Conservation (phyloP, 305 asterid genomes). For the Coffea humblotiana region DNA sequence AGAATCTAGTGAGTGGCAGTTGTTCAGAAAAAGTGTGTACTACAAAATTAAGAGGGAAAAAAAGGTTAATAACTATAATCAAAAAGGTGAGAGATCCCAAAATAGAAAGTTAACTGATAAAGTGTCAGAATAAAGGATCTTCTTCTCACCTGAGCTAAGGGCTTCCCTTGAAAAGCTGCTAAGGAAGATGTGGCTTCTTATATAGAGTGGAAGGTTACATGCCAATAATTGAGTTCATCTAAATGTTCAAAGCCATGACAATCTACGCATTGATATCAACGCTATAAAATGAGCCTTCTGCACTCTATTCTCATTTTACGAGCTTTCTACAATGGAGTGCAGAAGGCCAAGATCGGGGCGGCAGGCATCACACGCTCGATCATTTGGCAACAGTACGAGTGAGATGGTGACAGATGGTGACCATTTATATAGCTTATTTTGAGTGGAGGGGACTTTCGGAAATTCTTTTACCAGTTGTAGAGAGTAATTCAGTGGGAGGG, state of each 20-base stretch:
- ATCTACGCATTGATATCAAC: background rate
- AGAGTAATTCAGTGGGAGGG: too few relatives aligned
- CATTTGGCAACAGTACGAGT: too few relatives aligned
- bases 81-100: background rate
- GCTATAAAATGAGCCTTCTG: slow-evolving; percentile 12
- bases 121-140: background rate
- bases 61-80: background rate
- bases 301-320: background rate
- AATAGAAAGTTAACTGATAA: background rate
- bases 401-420: too few relatives aligned
- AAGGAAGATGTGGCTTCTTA: background rate
- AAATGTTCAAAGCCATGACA: background rate
- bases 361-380: background rate
- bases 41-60: too few relatives aligned
- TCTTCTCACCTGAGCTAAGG: too few relatives aligned
- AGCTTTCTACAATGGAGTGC: slow-evolving; percentile 1
- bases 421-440: too few relatives aligned
- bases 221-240: background rate
- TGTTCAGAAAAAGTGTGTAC: too few relatives aligned
- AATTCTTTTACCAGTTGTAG: too few relatives aligned
- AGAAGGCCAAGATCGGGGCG: slow-evolving; percentile 23
- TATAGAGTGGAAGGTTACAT: background rate
- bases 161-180: background rate
- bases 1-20: too few relatives aligned
- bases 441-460: too few relatives aligned